Evolutionary conservation across 139 green algal genomes (phyloP), one percentile per base, ranked within the genome.

Genomic region (Volvox africanus): DNA sequence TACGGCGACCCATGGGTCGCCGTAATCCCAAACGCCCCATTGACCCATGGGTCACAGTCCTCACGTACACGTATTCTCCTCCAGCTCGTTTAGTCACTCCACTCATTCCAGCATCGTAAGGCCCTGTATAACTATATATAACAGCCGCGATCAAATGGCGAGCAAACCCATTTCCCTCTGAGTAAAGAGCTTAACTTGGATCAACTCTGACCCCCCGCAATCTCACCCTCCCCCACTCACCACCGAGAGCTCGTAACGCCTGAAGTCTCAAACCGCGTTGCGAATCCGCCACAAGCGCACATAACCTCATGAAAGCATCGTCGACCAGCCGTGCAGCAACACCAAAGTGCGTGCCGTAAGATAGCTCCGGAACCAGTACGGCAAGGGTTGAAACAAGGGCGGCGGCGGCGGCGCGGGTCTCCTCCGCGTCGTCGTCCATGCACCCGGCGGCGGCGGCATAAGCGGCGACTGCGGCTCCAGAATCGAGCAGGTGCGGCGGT

Each of bases 251-350:
- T 30, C 37, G 16, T 1, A 89, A 9, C 37, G 85, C 69, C n/a
- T 82, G 69, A 37, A 89, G 85, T 26, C 67, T 44, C 37, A 89
- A 30, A 19, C 85, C 85, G 37, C 37, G 19, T 36, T 32, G 37
- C n/a, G 44, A 17, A 21, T 89, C 85, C 28, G 19, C 69, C 85
- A 82, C 85, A 0, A 21, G 1, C 33, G 35, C 85, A 76, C 85
- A 82, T 26, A 89, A 68, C 69, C 85, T 67, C 85, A 89, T 89
- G 85, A 89, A 89, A 0, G 37, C 85, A 30, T 89, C 85, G 24
- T 89, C 85, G 11, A 61, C 85, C 69, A 82, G 37, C 19, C 20
- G 37, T 19, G 69, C 69, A 35, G 37, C 69, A 26, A 61, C 37
- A 30, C 85, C 85, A 33, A 89, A 89, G 69, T 89, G 85, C 16